These are phyloP conservation scores for Tetrahymena thermophila DNA, from an alignment of 73 alveolate genomes.

Conservation along the genomic window DNA sequence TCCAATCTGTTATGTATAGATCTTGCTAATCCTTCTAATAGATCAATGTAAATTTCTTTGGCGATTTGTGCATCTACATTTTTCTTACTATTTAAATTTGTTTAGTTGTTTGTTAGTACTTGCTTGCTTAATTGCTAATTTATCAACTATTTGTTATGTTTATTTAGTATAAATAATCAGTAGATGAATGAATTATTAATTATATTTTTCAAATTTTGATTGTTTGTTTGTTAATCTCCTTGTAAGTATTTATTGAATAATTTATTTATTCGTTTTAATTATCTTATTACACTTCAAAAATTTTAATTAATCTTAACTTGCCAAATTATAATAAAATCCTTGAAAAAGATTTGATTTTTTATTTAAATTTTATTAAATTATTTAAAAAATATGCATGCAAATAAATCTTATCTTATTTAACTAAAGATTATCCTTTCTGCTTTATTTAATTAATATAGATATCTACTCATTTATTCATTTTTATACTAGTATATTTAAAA, in stretches of 20 bases:
- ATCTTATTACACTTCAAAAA: neutral
- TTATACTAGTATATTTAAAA: neutral
- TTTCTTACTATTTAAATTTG: neutral
- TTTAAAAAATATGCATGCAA: neutral
- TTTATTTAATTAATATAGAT: too few relatives aligned
- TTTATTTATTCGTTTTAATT: neutral
- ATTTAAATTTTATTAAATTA: too few relatives aligned
- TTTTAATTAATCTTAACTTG: neutral
- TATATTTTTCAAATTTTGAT: neutral
- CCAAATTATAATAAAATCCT: neutral
- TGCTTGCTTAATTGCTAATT: neutral
- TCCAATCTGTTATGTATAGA: neutral
- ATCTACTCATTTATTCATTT: neutral
- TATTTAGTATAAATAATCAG: neutral
- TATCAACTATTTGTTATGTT: neutral
- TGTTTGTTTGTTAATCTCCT: neutral
- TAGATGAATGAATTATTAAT: neutral
- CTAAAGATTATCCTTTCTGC: neutral
- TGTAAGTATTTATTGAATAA: neutral
- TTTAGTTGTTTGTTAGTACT: neutral
- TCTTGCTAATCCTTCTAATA: neutral
- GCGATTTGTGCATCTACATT: neutral
- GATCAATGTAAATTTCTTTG: neutral
- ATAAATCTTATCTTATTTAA: too few relatives aligned
- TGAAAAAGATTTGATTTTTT: neutral